Conservation (phyloP, 2,329 filamentous ascomycete species). For the Colletotrichum brevisporum region DNA sequence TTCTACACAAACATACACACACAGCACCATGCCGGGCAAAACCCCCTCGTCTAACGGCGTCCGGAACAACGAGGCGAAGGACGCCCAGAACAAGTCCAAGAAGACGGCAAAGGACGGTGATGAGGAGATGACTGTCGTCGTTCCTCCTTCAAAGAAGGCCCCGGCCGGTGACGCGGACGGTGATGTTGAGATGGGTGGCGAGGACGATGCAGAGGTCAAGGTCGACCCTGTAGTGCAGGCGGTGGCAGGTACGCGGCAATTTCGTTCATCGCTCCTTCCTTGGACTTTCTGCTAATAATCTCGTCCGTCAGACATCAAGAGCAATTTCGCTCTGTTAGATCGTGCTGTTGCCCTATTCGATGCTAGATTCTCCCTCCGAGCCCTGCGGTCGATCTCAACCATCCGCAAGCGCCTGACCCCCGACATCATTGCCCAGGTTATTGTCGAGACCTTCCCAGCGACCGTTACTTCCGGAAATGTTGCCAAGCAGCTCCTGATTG, state of each 20-base stretch:
- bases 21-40: conserved; percentile 75
- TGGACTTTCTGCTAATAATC: conserved; percentile 42
- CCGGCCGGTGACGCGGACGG: conserved; percentile 73
- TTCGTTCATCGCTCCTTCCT: background rate
- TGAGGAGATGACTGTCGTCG: conserved; percentile 86
- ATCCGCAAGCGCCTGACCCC: conserved; percentile 91
- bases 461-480: conserved; percentile 72
- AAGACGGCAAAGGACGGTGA: conserved; percentile 76
- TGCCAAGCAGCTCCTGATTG: conserved; percentile 78
- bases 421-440: conserved; percentile 84
- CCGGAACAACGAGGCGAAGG: conserved; percentile 78
- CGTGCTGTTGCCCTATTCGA: conserved; percentile 95
- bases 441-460: conserved; percentile 83
- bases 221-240: conserved; percentile 73
- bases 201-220: conserved; percentile 66
- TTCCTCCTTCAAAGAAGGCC: conserved; percentile 79
- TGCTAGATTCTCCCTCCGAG: conserved; percentile 92
- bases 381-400: conserved; percentile 94
- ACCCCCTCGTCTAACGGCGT: conserved; percentile 79
- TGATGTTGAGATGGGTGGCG: conserved; percentile 79
- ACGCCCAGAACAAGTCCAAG: conserved; percentile 78
- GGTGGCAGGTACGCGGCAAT: conserved; percentile 66
- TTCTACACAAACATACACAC: conserved; percentile 9
- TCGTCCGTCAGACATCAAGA: conserved; percentile 84
- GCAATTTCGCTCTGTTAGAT: conserved; percentile 92